Conservation (phyloP, 768 basidiomycete species). For the Calocera viscosa region DNA sequence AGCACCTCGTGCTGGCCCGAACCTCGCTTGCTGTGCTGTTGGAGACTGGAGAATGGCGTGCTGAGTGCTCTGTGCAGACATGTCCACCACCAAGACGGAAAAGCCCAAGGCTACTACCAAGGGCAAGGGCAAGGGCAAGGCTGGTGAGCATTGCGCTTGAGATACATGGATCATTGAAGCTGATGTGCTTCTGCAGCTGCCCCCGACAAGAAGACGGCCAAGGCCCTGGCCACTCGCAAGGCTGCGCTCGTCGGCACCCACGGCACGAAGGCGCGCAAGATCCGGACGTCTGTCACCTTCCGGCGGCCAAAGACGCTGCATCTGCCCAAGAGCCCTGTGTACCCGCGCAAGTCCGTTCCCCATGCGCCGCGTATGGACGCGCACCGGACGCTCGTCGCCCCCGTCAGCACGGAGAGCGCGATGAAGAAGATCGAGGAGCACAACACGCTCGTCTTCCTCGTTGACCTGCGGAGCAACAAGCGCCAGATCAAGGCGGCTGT, state of each 20-base stretch:
- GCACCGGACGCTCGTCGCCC: slow-evolving; percentile 84
- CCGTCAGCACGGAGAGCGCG: slow-evolving; percentile 88
- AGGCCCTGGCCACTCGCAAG: slow-evolving; percentile 94
- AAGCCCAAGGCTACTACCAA: neutral
- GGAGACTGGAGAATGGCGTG: neutral
- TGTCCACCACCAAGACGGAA: slow-evolving; percentile 8
- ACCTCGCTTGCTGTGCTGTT: neutral
- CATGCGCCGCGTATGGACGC: slow-evolving; percentile 94
- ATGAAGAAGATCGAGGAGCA: slow-evolving; percentile 99
- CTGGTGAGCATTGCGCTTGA: neutral
- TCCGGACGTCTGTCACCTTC: slow-evolving; percentile 78
- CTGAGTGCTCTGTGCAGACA: neutral
- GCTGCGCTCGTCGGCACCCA: slow-evolving; percentile 82
- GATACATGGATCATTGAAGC: neutral
- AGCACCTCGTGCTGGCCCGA: neutral
- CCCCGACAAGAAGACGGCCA: slow-evolving; percentile 26
- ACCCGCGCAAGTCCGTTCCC: slow-evolving; percentile 88
- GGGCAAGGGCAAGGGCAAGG: neutral
- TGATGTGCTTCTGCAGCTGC: neutral
- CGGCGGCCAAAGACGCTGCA: slow-evolving; percentile 68
- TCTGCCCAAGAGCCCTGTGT: slow-evolving; percentile 60
- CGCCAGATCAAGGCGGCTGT: slow-evolving; percentile 98
- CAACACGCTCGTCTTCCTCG: slow-evolving; percentile 98
- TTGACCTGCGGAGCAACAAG: slow-evolving; percentile 92
- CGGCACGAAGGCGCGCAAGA: slow-evolving; percentile 64